Percentiles rank a stretch among this genome's conserved stretches.
Evolutionary conservation across 352 stramenopile genomes (phyloP).

Genomic region (Blastocystis sp.): DNA sequence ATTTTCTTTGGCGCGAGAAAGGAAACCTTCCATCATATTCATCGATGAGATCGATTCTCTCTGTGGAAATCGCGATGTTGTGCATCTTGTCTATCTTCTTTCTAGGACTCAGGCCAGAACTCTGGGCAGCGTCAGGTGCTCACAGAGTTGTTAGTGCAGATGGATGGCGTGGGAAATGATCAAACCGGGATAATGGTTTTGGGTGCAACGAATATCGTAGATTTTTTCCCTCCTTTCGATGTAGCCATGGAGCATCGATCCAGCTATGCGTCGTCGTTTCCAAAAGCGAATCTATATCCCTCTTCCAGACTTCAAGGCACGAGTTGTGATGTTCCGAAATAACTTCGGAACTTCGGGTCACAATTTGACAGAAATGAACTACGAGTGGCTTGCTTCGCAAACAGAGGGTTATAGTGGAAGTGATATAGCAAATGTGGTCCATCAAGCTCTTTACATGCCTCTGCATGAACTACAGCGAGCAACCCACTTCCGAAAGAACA

Average conservation of each 20-base stretch:
- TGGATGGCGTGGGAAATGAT: conserved; percentile 85
- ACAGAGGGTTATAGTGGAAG: conserved; percentile 88
- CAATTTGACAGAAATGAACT: conserved; percentile 84
- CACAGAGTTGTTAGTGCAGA: conserved; percentile 92
- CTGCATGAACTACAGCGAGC: conserved; percentile 90
- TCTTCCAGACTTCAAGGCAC: conserved; percentile 77
- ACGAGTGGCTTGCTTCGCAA: conserved; percentile 81
- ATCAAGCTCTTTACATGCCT: conserved; percentile 92
- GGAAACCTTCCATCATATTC: conserved; percentile 85
- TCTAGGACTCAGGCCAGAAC: conserved; percentile 71
- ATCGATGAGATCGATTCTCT: conserved; percentile 93
- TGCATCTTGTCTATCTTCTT: background rate
- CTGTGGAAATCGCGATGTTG: conserved; percentile 75
- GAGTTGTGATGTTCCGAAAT: conserved; percentile 88
- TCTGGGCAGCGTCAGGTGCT: conserved; percentile 93
- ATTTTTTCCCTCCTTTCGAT: background rate
- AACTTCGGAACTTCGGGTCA: conserved; percentile 92
- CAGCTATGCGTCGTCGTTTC: conserved; percentile 78
- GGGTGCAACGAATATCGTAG: conserved; percentile 87
- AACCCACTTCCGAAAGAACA: conserved; percentile 69
- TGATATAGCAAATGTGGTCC: conserved; percentile 91
- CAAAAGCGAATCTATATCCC: conserved; percentile 88
- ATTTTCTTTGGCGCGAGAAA: conserved; percentile 92
- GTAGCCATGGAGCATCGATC: conserved; percentile 87
- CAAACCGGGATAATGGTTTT: conserved; percentile 86